phyloP scores from a whole-genome alignment of 768 basidiomycete species.

The Psilocybe cubensis region DNA sequence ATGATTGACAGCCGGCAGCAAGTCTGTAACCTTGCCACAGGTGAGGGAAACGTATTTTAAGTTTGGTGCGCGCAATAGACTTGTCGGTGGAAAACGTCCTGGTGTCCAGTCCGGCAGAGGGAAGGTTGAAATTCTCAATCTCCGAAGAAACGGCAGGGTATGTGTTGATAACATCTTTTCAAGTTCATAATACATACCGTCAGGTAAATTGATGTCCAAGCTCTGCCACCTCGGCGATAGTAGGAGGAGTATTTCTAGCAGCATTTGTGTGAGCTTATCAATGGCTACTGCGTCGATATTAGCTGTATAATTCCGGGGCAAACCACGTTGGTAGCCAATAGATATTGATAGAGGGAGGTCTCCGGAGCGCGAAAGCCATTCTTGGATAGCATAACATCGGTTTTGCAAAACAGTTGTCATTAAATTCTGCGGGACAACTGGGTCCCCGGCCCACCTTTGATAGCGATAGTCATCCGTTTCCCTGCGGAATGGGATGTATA shows the following conservation, averaged over 20 bases:
- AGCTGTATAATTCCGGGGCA: not conserved
- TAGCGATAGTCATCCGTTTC: no score
- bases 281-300: not conserved
- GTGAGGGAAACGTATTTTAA: not conserved
- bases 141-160: not conserved
- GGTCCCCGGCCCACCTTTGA: not conserved
- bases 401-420: not conserved
- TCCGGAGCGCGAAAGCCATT: conserved; percentile 2
- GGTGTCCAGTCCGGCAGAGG: not conserved
- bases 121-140: not conserved
- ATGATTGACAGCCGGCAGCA: not conserved
- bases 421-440: not conserved
- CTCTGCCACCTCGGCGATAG: not conserved
- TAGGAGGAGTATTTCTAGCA: not conserved
- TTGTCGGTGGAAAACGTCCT: not conserved
- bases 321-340: not conserved
- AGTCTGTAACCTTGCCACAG: not conserved
- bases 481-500: not conserved
- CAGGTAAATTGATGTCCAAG: not conserved
- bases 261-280: not conserved
- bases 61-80: not conserved
- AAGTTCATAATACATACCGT: not conserved
- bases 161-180: not conserved
- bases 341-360: not conserved
- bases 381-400: not conserved